Conservation (phyloP, 352 stramenopile species). For the Pythium plurisporium region DNA sequence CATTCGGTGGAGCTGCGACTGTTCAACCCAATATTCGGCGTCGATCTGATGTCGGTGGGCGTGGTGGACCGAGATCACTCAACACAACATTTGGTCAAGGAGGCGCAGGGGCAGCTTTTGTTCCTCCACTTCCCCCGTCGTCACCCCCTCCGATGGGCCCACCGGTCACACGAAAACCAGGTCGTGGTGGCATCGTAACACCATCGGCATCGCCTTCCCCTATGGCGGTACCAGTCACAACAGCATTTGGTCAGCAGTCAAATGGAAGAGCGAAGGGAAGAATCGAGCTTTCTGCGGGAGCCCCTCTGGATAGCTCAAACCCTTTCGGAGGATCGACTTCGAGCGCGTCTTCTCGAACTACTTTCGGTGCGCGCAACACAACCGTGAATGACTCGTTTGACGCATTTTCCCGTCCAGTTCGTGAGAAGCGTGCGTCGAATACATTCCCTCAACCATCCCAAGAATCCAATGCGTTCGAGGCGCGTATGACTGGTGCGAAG, state of each 20-base stretch:
- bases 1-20: conserved; percentile 9
- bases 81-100: conserved; percentile 17
- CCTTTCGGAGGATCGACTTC: conserved; percentile 5
- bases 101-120: not conserved
- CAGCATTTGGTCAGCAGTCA: conserved; percentile 12
- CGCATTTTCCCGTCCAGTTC: not conserved
- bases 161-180: conserved; percentile 7
- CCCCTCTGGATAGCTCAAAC: not conserved
- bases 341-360: not conserved
- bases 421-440: conserved; percentile 11
- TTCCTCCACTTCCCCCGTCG: conserved; percentile 14
- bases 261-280: not conserved
- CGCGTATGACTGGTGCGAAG: conserved; percentile 10
- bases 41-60: conserved; percentile 16
- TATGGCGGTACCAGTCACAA: not conserved
- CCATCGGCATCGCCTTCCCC: not conserved
- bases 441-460: conserved; percentile 9
- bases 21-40: conserved; percentile 20
- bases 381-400: not conserved
- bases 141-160: conserved; percentile 9
- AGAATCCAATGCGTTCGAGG: conserved; percentile 8
- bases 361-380: conserved; percentile 7
- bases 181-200: conserved; percentile 11
- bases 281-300: not conserved
- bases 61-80: conserved; percentile 1